phyloP scores from a whole-genome alignment of 169 alveolate species.

The Cryptosporidium ryanae region DNA sequence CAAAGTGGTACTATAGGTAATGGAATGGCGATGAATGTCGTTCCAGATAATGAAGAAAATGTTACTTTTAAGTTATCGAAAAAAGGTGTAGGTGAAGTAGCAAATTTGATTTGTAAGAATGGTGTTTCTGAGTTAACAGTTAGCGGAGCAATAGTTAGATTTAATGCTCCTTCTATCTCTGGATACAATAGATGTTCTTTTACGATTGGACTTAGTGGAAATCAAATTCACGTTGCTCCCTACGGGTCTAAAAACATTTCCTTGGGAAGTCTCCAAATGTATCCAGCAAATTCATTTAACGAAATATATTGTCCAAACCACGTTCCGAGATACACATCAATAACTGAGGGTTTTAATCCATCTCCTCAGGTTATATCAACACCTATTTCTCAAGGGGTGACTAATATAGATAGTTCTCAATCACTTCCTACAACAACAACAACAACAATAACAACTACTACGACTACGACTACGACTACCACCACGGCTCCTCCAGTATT shows the following conservation, averaged over 20 bases:
- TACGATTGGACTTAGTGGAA: constrained; percentile 20
- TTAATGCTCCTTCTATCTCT: constrained; percentile 26
- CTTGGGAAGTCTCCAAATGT: constrained; percentile 29
- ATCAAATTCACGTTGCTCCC: constrained; percentile 37
- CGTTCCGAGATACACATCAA: constrained; percentile 20
- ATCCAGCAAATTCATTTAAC: constrained; percentile 7
- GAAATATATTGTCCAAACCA: constrained; percentile 2
- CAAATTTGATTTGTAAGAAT: constrained; percentile 11
- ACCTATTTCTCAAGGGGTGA: constrained; percentile 55
- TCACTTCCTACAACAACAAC: constrained; percentile 69
- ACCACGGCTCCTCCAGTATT: constrained; percentile 65
- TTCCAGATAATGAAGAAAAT: constrained; percentile 11
- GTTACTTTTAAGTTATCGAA: background rate
- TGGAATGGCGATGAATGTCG: constrained; percentile 63
- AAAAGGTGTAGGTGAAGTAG: constrained; percentile 10
- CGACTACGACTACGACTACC: constrained; percentile 61
- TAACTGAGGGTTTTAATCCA: constrained; percentile 28
- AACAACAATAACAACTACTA: constrained; percentile 34
- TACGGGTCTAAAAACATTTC: constrained; percentile 40
- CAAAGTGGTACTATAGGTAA: constrained; percentile 6
- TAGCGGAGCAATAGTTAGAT: constrained; percentile 9
- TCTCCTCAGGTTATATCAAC: constrained; percentile 34
- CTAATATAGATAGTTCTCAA: constrained; percentile 30
- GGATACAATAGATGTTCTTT: constrained; percentile 48
- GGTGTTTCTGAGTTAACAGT: constrained; percentile 17